Evolutionary conservation across 345 rosid genomes (phyloP).

Genomic region (Populus euphratica): DNA sequence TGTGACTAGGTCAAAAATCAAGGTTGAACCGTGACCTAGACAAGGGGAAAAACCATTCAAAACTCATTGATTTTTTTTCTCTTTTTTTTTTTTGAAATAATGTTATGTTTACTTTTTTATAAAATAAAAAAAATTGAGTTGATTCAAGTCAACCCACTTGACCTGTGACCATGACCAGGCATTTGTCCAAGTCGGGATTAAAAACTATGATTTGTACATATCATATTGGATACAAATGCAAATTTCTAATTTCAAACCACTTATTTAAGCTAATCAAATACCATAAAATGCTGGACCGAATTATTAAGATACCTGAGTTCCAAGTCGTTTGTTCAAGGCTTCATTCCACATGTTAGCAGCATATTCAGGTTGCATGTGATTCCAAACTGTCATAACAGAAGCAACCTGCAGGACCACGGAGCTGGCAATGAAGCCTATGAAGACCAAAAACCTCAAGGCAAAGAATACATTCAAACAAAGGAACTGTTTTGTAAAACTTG

Average conservation of each 20-base stretch:
- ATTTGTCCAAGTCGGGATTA: too few species aligned
- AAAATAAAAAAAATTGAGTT: too few species aligned
- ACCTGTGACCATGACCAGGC: too few species aligned
- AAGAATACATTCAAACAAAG: background rate
- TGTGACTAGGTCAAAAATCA: too few species aligned
- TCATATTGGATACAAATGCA: background rate
- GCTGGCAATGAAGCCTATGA: constrained; percentile 9
- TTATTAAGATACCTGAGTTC: constrained; percentile 59
- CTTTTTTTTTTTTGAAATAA: too few species aligned
- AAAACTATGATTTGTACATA: too few species aligned
- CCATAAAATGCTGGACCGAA: background rate
- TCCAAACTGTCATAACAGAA: constrained; percentile 96
- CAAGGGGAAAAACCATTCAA: too few species aligned
- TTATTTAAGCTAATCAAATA: background rate
- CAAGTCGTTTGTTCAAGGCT: constrained; percentile 89
- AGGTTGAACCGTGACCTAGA: too few species aligned
- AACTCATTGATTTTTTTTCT: fast-evolving
- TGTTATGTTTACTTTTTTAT: too few species aligned
- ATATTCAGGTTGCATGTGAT: constrained; percentile 79
- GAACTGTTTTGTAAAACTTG: background rate
- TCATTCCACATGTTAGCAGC: constrained; percentile 96
- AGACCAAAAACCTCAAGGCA: background rate
- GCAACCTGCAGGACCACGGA: constrained; percentile 59
- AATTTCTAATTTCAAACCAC: background rate
- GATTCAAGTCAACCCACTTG: too few species aligned